Evolutionary conservation across 2,329 filamentous ascomycete genomes (phyloP), one percentile per base, ranked within the genome.

Genomic region (Diaporthe capsici): DNA sequence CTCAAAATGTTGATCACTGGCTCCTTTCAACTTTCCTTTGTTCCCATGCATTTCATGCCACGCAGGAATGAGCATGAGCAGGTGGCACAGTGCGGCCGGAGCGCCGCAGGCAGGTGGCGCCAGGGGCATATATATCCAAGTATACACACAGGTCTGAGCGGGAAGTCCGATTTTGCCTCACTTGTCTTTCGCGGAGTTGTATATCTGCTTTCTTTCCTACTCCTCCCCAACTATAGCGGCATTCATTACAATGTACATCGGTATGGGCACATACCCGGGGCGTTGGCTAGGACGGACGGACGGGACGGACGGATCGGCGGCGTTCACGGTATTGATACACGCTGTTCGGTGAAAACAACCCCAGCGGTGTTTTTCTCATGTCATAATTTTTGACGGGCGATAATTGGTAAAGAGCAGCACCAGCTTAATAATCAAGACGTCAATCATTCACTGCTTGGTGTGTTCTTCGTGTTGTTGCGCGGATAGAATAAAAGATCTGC

Each of bases 251-350:
- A 2, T 34, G 12, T 61, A 55, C 65, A 60, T 39, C n/a, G 28
- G 49, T 60, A 68, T 39, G 28, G 34, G 42, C 37, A 42, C 51
- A 72, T 72, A 37, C 68, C 60, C 58, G 71, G 51, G 49, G 68
- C 53, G 42, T 60, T 49, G 39, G 53, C 17, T 12, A 49, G 39
- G 63, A 31, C 58, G 58, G 37, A 17, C 25, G 60, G 60, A 20
- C 13, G 60, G 60, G 60, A 20, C 13, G 60, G 60, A 20, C 13
- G 58, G 58, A 17, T 28, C 12, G 57, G 31, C 20, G 60, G 39
- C 39, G 37, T 63, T 44, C 3, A 31, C 7, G 60, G 60, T 25
- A 39, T 63, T 63, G 60, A 42, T 63, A 63, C n/a, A 63, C 60
- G 60, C 60, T 63, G 60, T 20, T 42, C 9, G 37, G 58, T 25